These are phyloP conservation scores for Hymenoscyphus albidus DNA, from an alignment of 2,329 filamentous ascomycete genomes.

Conservation along the genomic window DNA sequence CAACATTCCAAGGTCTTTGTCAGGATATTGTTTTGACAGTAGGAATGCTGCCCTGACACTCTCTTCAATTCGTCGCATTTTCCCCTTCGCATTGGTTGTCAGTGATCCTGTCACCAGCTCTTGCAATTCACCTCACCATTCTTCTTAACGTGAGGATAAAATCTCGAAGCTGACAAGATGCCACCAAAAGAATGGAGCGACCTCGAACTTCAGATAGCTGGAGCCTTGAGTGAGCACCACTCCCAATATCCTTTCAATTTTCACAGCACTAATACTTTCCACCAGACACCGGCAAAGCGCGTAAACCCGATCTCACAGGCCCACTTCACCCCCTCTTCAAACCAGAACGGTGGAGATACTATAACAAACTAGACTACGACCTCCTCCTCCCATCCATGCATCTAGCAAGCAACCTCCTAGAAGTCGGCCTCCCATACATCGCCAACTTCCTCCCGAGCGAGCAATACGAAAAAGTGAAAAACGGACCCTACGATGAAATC, in stretches of 20 bases:
- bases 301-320: conserved; percentile 11
- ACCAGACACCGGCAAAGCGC: conserved; percentile 1
- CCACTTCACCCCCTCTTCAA: conserved; percentile 19
- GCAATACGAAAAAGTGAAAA: not conserved
- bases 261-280: not conserved
- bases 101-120: not conserved
- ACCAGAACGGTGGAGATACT: conserved; percentile 21
- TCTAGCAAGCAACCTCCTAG: conserved; percentile 25
- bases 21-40: not conserved
- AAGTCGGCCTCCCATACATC: conserved; percentile 25
- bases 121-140: not conserved
- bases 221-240: conserved; percentile 3
- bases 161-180: not conserved
- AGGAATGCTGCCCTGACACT: not conserved
- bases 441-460: conserved; percentile 25
- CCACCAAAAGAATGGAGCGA: conserved; percentile 6
- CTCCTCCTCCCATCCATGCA: conserved; percentile 27
- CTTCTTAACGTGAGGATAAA: not conserved
- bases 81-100: not conserved
- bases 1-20: conserved; percentile 2
- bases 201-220: conserved; percentile 6
- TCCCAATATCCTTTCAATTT: not conserved
- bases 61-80: not conserved
- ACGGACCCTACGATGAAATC: not conserved
- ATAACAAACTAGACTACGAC: conserved; percentile 19